Conservation (phyloP, 2,329 filamentous ascomycete species). For the Sporothrix luriei region DNA sequence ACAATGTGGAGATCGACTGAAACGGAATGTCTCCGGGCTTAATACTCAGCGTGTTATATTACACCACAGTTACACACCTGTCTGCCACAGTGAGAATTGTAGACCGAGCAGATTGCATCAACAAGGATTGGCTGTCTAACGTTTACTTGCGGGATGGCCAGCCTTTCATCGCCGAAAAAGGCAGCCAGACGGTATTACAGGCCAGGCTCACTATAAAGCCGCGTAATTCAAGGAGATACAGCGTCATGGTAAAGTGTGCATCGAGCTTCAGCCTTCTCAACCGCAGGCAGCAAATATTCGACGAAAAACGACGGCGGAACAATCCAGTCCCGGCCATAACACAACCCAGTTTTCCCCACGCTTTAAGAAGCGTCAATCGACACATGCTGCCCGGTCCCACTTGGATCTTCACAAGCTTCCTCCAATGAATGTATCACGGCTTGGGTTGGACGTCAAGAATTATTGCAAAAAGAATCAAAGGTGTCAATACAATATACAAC, state of each 20-base stretch:
- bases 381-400: neutral
- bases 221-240: no score
- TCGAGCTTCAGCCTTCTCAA: slow-evolving; percentile 3
- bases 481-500: no score
- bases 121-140: neutral
- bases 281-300: slow-evolving; percentile 1
- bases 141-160: neutral
- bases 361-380: neutral
- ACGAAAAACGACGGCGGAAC: neutral
- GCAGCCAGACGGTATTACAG: no score
- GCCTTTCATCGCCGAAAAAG: no score
- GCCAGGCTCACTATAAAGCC: no score
- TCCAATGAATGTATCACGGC: no score
- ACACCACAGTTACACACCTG: no score
- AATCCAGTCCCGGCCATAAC: neutral
- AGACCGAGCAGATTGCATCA: neutral
- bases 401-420: neutral
- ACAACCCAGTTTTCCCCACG: neutral
- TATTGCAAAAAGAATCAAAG: neutral
- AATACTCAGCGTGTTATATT: no score
- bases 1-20: neutral
- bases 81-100: neutral
- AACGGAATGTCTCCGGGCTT: neutral
- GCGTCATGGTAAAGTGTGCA: neutral
- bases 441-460: neutral